Evolutionary conservation across 2,329 filamentous ascomycete genomes (phyloP).

Genomic region (Trichoderma sp.): DNA sequence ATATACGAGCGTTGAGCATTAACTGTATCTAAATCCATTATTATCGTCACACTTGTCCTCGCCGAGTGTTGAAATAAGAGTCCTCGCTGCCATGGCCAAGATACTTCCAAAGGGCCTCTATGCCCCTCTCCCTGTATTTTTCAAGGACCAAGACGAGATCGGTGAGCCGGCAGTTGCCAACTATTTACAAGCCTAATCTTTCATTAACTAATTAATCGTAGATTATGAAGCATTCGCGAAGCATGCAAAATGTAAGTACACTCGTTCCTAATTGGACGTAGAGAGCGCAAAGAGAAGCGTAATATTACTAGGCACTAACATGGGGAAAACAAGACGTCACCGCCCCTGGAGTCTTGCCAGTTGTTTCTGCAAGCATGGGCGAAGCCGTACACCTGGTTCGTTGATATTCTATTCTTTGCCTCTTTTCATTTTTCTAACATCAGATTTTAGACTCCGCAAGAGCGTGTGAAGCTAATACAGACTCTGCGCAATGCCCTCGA

Average conservation of each 20-base stretch:
- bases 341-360: neutral
- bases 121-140: neutral
- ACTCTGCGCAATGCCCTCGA: neutral
- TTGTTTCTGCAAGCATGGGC: slow-evolving; percentile 21
- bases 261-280: neutral
- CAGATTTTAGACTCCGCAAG: neutral
- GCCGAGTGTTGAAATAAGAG: too few species aligned
- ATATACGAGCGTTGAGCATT: neutral
- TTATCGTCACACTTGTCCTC: neutral
- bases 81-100: neutral
- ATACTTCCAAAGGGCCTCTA: neutral
- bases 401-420: too few species aligned
- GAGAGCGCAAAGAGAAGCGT: neutral
- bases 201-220: neutral
- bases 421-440: neutral
- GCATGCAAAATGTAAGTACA: slow-evolving; percentile 3
- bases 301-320: neutral
- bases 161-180: neutral
- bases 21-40: neutral
- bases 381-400: slow-evolving; percentile 15
- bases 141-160: slow-evolving; percentile 4
- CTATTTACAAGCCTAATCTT: neutral
- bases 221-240: slow-evolving; percentile 12
- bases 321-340: neutral
- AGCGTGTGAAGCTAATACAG: neutral